Conservation (phyloP, 139 green algal genomes). For the Klebsormidium nitens region DNA sequence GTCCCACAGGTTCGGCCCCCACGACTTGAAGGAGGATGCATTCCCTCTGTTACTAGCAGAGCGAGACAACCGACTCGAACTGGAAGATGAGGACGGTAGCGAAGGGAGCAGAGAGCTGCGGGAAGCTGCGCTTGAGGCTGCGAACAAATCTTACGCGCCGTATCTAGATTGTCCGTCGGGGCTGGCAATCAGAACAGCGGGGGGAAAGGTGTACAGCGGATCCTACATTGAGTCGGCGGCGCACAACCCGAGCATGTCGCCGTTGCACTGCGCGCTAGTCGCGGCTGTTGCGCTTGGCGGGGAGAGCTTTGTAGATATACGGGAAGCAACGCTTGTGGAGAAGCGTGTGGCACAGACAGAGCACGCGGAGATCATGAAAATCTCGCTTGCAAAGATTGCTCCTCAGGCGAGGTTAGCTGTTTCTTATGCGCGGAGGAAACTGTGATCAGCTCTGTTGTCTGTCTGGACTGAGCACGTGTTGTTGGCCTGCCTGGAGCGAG, state of each 20-base stretch:
- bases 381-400: slow-evolving; percentile 23
- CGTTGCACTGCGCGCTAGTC: slow-evolving; percentile 48
- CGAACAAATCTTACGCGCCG: slow-evolving; percentile 44
- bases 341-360: slow-evolving; percentile 13
- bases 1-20: slow-evolving; percentile 43
- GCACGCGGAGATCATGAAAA: neutral
- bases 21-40: slow-evolving; percentile 40
- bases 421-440: too few relatives aligned
- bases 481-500: too few relatives aligned
- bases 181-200: slow-evolving; percentile 24
- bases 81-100: too few relatives aligned
- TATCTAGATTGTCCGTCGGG: slow-evolving; percentile 43
- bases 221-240: slow-evolving; percentile 47
- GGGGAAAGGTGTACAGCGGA: slow-evolving; percentile 32
- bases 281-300: slow-evolving; percentile 8
- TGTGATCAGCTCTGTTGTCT: too few relatives aligned
- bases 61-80: slow-evolving; percentile 24
- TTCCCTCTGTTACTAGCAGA: slow-evolving; percentile 34
- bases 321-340: slow-evolving; percentile 27
- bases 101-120: slow-evolving; percentile 1
- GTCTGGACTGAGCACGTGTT: too few relatives aligned
- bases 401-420: slow-evolving; percentile 16
- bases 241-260: slow-evolving; percentile 50
- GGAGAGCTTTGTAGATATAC: slow-evolving; percentile 11
- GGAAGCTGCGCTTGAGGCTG: slow-evolving; percentile 30